Evolutionary conservation across 768 basidiomycete genomes (phyloP), one percentile per base, ranked within the genome.

Genomic region (Lentinula aciculospora): DNA sequence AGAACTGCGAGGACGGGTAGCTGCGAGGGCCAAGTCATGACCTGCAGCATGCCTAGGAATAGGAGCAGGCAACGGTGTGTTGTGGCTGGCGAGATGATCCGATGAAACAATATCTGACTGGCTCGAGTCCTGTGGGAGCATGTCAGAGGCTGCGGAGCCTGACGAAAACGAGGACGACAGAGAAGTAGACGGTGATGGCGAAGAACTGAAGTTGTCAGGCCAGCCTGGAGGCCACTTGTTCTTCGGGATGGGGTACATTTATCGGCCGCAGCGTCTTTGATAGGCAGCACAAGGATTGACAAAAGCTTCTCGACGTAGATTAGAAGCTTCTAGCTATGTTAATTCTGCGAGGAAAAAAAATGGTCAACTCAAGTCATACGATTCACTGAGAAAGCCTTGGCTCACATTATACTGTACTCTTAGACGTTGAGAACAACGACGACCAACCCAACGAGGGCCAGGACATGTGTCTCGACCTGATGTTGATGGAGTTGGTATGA

Each of bases 161-260:
- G 78, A 73, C 62, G 74, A 67, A 66, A 79, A 74, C 61, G 79
- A 76, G 68, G 77, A 74, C 31, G 74, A 70, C 59, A 71, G 69
- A 45, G 76, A 75, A 67, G 71, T 70, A 9, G 42, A 44, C 54
- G 68, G 65, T 58, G 78, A 76, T 63, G 68, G 68, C 64, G 74
- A 69, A 59, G 70, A 62, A 55, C 71, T 70, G 63, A 76, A 67
- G 66, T 69, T 69, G 66, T 68, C 56, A 57, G 56, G 56, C 56
- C 56, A 36, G 55, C 53, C 53, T 55, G 53, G 44, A 55, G 53
- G 53, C 53, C 36, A 39, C 28, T 25, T 55, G 36, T 42, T 46
- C 27, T n/a, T 54, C 36, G 25, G 28, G 5, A 42, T 25, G 25
- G 13, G 40, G 55, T 25, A 34, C 55, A 56, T 56, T 56, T 32